phyloP scores from a whole-genome alignment of 2,329 filamentous ascomycete species.

The Cordyceps pruinosa region DNA sequence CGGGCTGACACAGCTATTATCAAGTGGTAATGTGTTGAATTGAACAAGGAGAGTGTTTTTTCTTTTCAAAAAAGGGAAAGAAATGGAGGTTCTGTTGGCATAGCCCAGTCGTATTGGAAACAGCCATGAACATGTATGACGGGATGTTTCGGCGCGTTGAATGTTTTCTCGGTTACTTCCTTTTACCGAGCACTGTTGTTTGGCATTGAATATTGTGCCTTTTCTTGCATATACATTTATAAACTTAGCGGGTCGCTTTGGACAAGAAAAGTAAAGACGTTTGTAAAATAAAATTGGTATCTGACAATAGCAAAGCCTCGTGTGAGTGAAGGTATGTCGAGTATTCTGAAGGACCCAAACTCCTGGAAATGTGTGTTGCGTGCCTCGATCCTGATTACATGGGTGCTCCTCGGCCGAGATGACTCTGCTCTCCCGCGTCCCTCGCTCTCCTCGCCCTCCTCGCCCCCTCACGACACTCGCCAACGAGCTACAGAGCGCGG shows the following conservation, averaged over 20 bases:
- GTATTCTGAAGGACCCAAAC: not conserved
- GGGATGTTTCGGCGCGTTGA: not conserved
- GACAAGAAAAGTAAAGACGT: not conserved
- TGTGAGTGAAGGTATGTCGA: not conserved
- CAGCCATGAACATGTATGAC: not conserved
- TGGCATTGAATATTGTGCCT: not conserved
- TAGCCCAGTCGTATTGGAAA: conserved; percentile 1
- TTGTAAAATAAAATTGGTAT: conserved; percentile 13
- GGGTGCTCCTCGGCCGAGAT: not conserved
- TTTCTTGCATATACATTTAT: not conserved
- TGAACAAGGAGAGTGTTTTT: not conserved
- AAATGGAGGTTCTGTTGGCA: not conserved
- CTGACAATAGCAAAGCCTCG: not conserved
- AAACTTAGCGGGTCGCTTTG: not conserved
- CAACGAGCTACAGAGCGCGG: not conserved
- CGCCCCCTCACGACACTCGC: too few species aligned
- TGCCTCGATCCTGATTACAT: not conserved
- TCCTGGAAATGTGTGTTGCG: not conserved
- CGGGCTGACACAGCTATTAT: not conserved
- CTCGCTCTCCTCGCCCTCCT: too few species aligned
- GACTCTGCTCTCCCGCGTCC: too few species aligned
- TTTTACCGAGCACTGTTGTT: not conserved
- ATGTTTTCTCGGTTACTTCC: not conserved
- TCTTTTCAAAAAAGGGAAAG: not conserved
- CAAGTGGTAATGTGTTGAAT: not conserved